phyloP scores from a whole-genome alignment of 2,329 filamentous ascomycete genomes.

The Septoria petroselini region DNA sequence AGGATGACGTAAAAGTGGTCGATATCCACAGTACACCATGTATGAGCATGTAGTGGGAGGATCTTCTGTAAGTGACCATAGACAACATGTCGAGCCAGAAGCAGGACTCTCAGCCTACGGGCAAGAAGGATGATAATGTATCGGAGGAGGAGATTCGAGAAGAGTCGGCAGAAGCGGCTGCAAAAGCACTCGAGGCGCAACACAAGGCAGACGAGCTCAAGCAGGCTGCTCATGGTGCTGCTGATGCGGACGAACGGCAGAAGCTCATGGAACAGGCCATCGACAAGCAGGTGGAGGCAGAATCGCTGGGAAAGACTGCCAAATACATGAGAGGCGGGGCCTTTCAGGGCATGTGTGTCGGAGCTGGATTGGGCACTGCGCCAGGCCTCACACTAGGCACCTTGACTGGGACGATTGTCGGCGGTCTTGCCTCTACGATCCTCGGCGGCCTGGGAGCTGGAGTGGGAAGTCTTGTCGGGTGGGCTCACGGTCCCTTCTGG shows the following conservation, averaged over 20 bases:
- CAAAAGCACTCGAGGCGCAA: constrained; percentile 28
- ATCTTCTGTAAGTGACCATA: background rate
- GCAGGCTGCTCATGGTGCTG: constrained; percentile 32
- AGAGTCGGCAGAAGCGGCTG: constrained; percentile 32
- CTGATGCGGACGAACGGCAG: constrained; percentile 35
- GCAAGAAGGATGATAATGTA: background rate
- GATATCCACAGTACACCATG: background rate
- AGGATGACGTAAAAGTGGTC: constrained; percentile 15
- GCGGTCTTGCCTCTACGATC: constrained; percentile 29
- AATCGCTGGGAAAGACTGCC: constrained; percentile 36
- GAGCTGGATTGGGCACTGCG: constrained; percentile 33
- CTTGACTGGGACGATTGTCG: constrained; percentile 35
- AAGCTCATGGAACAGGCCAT: constrained; percentile 35
- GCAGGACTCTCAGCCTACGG: background rate
- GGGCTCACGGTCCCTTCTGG: constrained; percentile 32
- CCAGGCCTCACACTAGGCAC: constrained; percentile 32
- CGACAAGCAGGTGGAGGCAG: constrained; percentile 32
- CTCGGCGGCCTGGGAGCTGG: constrained; percentile 33
- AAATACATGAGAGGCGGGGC: constrained; percentile 34
- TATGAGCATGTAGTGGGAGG: background rate
- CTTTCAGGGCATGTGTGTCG: constrained; percentile 35
- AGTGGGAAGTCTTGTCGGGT: constrained; percentile 27
- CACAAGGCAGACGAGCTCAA: constrained; percentile 32
- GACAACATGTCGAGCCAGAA: constrained; percentile 4
- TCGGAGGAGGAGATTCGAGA: constrained; percentile 27